These are phyloP conservation scores for Neurospora intermedia DNA, from an alignment of 495 filamentous ascomycete species.

Conservation along the genomic window DNA sequence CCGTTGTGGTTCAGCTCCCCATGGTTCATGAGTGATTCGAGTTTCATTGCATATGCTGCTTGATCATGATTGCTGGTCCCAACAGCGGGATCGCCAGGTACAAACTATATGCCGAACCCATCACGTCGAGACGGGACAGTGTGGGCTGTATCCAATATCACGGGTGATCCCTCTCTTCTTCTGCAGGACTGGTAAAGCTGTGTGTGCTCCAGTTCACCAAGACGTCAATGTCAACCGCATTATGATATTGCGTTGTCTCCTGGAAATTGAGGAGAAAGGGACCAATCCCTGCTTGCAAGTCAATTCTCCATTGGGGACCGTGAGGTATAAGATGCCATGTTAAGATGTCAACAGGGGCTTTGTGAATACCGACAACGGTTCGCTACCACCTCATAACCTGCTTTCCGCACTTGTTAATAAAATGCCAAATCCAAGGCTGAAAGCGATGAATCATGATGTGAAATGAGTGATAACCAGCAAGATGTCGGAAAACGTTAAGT, in stretches of 20 bases:
- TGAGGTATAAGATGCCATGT: background rate
- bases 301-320: background rate
- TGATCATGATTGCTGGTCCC: background rate
- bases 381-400: conserved; percentile 11
- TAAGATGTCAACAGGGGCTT: background rate
- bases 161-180: background rate
- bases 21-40: background rate
- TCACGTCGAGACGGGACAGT: background rate
- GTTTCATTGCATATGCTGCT: background rate
- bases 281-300: background rate
- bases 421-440: conserved; percentile 2
- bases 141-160: background rate
- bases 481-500: background rate
- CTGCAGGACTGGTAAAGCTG: background rate
- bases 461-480: background rate
- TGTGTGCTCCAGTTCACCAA: background rate
- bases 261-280: background rate
- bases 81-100: background rate
- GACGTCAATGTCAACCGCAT: background rate
- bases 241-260: background rate
- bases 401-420: conserved; percentile 3
- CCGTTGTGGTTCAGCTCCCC: background rate
- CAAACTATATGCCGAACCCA: background rate
- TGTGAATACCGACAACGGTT: background rate
- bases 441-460: background rate